Evolutionary conservation across 352 stramenopile species (phyloP).

Genomic region (Phytophthora pisi): DNA sequence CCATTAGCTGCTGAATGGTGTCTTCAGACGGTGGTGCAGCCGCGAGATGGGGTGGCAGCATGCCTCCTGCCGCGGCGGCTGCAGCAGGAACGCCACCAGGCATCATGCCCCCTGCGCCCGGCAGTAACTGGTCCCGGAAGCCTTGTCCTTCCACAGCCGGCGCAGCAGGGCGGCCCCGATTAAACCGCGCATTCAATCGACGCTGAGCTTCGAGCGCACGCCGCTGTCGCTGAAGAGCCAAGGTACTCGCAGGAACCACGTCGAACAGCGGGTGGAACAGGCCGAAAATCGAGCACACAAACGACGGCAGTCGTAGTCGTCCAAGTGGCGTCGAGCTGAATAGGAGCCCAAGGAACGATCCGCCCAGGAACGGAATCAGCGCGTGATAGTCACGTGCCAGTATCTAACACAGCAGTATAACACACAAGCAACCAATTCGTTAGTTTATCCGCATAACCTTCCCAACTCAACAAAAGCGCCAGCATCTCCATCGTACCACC

Average conservation of each 20-base stretch:
- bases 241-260: slow-evolving; percentile 68
- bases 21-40: slow-evolving; percentile 73
- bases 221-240: slow-evolving; percentile 74
- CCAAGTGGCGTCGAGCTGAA: slow-evolving; percentile 76
- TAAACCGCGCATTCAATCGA: slow-evolving; percentile 59
- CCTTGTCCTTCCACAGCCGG: slow-evolving; percentile 53
- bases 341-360: slow-evolving; percentile 62
- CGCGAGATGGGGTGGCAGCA: slow-evolving; percentile 65
- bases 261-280: slow-evolving; percentile 83
- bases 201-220: slow-evolving; percentile 75
- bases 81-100: slow-evolving; percentile 26
- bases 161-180: slow-evolving; percentile 34
- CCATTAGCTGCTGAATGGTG: slow-evolving; percentile 80
- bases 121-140: slow-evolving; percentile 84
- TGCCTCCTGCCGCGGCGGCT: slow-evolving; percentile 24
- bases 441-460: not conserved
- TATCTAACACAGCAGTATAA: slow-evolving; percentile 45
- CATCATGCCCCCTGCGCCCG: slow-evolving; percentile 55
- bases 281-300: slow-evolving; percentile 66
- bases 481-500: slow-evolving; percentile 51
- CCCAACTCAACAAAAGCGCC: not conserved
- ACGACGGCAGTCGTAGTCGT: slow-evolving; percentile 74
- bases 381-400: slow-evolving; percentile 62
- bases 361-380: slow-evolving; percentile 65
- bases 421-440: slow-evolving; percentile 2